Evolutionary conservation across 129 eudicot genomes (phyloP), one percentile per base, ranked within the genome.

Genomic region (Arctium minus): DNA sequence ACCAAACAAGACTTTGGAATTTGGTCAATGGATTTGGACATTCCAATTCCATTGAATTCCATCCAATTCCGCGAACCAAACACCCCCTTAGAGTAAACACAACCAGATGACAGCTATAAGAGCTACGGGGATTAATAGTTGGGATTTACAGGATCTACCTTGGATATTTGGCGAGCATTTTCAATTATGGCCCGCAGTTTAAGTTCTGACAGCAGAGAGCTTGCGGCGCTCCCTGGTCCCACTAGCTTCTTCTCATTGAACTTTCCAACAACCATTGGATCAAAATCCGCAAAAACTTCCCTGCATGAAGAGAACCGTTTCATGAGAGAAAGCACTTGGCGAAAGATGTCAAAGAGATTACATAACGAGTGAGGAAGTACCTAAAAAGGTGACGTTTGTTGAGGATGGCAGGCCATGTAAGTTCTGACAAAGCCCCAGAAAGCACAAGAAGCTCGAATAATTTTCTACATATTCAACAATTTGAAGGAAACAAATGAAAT

Each of bases 401-500:
- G 67, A 89, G 90, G 75, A 89, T 89, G 65, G 87, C 80, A 68
- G 92, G 92, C 92, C 92, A 89, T 84, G 92, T 81, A 79, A 86
- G 92, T 84, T 89, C 92, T 36, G 92, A 83, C 76, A 89, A 81
- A 40, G 89, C 89, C 79, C 92, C 92, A 35, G 88, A 89, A 70
- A 89, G 87, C 71, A 89, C 92, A 78, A 89, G 92, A 46, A 89
- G 85, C 89, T 89, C 92, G 79, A 88, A 88, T 62, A 88, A 81
- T 78, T 78, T 88, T 81, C 91, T 88, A 81, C 82, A 80, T 13
- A 39, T 29, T 69, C 37, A 76, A 64, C 72, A 62, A 80, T 76
- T 32, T 64, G 13, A 18, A 73, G 69, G 37, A 78, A 85, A 73
- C 73, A 18, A 73, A 62, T 60, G 9, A 17, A 35, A 60, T 70